Evolutionary conservation across 2,329 filamentous ascomycete species (phyloP), one percentile per base, ranked within the genome.

Genomic region (Fusarium xyrophilum): DNA sequence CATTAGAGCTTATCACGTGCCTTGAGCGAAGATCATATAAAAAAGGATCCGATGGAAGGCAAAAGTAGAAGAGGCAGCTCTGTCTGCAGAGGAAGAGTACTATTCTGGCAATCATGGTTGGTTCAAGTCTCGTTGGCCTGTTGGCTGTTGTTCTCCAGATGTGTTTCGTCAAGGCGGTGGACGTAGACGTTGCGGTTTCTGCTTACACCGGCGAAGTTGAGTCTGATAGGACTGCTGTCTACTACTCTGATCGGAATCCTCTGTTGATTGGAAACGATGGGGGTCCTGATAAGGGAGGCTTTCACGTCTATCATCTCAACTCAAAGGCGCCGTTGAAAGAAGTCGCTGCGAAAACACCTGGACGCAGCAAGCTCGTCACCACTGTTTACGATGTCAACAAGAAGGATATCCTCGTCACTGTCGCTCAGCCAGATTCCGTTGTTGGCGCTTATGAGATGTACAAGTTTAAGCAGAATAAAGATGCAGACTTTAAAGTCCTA

Each of bases 241-340:
- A 80, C 72, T 83, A 84, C 64, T 74, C 76, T 15, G 66, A 67
- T 17, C 63, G 57, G 3, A 50, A 65, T 4, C 79, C 81, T 10
- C 40, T 82, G 8, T 74, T 84, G 3, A 69, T 84, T n/a, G 81
- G 80, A 21, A 84, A 84, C 38, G 82, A 84, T 53, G 82, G 79
- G 15, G 79, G 78, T 1, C 78, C 81, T 11, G 79, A 76, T 23
- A 78, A 76, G 6, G 82, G 82, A 14, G 82, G 82, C 0, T 78
- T 84, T 35, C 81, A 76, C 46, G 72, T 76, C 13, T 84, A 77
- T 65, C 64, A 72, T 12, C 65, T 82, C 35, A 68, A 75, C 43
- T 73, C 71, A 28, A 67, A 74, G 40, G 70, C 73, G 8, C 70
- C 73, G 7, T 65, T 83, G 13, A 50, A 68, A 4, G 77, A 81